phyloP scores from a whole-genome alignment of 345 rosid species.

The Erodium maritimum region DNA sequence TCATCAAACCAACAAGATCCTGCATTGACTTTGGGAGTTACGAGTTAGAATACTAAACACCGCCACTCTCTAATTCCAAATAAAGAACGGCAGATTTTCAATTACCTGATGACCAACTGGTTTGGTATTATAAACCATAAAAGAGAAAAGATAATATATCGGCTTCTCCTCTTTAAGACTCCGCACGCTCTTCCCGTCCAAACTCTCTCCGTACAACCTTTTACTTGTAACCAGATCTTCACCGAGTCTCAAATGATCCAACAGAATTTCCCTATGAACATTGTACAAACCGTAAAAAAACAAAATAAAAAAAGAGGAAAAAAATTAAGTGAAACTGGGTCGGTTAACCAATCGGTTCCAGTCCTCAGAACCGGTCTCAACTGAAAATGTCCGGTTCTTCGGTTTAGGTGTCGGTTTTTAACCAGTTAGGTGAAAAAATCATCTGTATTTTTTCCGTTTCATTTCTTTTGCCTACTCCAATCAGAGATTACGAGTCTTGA shows the following conservation, averaged over 20 bases:
- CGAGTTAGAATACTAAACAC: conserved; percentile 6
- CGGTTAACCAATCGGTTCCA: no score
- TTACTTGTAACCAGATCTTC: conserved; percentile 24
- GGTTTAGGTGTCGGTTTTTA: no score
- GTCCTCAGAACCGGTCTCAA: no score
- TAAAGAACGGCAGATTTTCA: neutral
- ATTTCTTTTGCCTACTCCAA: no score
- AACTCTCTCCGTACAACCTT: conserved; percentile 46
- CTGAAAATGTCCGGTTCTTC: no score
- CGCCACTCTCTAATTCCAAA: neutral
- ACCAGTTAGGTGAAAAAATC: no score
- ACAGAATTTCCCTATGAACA: conserved; percentile 16
- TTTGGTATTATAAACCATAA: conserved; percentile 52
- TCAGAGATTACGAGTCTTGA: no score
- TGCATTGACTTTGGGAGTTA: conserved; percentile 19
- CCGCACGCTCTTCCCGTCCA: conserved; percentile 54
- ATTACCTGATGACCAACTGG: conserved; percentile 92
- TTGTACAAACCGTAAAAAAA: conserved; percentile 29
- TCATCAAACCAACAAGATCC: conserved; percentile 86
- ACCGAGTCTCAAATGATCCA: conserved; percentile 14
- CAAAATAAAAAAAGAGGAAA: conserved; percentile 1
- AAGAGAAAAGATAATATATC: conserved; percentile 43
- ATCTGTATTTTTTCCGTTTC: no score
- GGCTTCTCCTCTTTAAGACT: conserved; percentile 45
- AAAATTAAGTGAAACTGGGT: conserved; percentile 4